Conservation (phyloP, 2,329 filamentous ascomycete genomes). For the Alternaria postmessia region DNA sequence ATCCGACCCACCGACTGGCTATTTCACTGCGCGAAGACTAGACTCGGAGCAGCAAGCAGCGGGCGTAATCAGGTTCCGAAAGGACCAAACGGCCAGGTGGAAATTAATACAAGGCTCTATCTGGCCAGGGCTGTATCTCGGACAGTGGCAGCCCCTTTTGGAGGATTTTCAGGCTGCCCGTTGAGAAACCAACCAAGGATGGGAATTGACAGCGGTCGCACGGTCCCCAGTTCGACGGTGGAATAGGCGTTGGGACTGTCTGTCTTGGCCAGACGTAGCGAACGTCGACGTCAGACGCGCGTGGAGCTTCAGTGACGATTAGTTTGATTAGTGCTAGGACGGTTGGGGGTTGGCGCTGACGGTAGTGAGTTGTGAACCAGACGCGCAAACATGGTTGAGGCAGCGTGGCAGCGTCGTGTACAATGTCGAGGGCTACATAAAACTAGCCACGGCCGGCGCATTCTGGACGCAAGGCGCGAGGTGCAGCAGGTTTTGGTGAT, state of each 20-base stretch:
- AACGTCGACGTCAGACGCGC: constrained; percentile 38
- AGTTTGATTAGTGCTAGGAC: constrained; percentile 7
- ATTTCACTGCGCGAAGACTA: not conserved
- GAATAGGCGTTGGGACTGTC: constrained; percentile 21
- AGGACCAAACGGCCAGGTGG: not conserved
- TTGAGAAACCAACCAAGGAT: constrained; percentile 28
- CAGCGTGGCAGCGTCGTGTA: constrained; percentile 5
- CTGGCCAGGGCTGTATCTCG: constrained; percentile 20
- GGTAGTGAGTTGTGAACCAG: constrained; percentile 1
- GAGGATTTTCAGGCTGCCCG: constrained; percentile 31
- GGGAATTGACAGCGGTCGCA: constrained; percentile 33
- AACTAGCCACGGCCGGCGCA: constrained; percentile 1
- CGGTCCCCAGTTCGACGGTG: constrained; percentile 26
- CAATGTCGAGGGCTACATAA: not conserved
- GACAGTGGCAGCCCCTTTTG: constrained; percentile 21
- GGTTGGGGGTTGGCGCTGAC: constrained; percentile 18
- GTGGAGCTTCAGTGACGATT: constrained; percentile 24
- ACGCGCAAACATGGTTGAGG: not conserved
- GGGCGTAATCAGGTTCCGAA: constrained; percentile 11
- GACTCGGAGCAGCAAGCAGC: constrained; percentile 1
- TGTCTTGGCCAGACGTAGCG: constrained; percentile 28
- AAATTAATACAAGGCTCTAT: constrained; percentile 13
- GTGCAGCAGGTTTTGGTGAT: constrained; percentile 10
- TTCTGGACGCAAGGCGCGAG: not conserved
- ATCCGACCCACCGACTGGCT: constrained; percentile 7